A percentile compares a stretch with the other conserved stretches of the same genome.
Conservation (phyloP, 2,329 filamentous ascomycete genomes). For the Xylariales sp. region DNA sequence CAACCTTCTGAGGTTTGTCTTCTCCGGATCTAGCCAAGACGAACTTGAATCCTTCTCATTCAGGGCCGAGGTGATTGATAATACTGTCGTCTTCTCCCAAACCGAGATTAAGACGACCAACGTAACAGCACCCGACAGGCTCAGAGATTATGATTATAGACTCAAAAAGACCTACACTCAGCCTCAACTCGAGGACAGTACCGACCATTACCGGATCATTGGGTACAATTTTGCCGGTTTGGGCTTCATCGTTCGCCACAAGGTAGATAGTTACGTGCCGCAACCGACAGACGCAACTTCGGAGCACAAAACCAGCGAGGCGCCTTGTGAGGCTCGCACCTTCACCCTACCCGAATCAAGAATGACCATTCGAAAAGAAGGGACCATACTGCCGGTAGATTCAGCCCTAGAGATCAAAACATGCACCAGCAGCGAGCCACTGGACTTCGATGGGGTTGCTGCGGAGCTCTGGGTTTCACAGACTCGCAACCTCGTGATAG, state of each 20-base stretch:
- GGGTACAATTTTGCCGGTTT: slow-evolving; percentile 57
- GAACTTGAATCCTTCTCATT: slow-evolving; percentile 55
- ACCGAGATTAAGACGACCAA: slow-evolving; percentile 46
- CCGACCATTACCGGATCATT: slow-evolving; percentile 60
- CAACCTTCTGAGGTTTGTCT: slow-evolving; percentile 60
- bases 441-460: slow-evolving; percentile 52
- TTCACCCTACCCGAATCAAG: slow-evolving; percentile 25
- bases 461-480: slow-evolving; percentile 60
- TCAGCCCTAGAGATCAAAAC: slow-evolving; percentile 57
- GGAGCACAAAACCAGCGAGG: background rate
- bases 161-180: slow-evolving; percentile 59
- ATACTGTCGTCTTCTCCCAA: slow-evolving; percentile 55
- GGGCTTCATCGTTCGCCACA: slow-evolving; percentile 56
- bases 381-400: slow-evolving; percentile 45
- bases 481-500: slow-evolving; percentile 59
- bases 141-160: slow-evolving; percentile 57
- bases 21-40: slow-evolving; percentile 43
- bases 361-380: slow-evolving; percentile 20
- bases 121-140: slow-evolving; percentile 51
- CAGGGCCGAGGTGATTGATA: slow-evolving; percentile 52
- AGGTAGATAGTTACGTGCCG: slow-evolving; percentile 56
- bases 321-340: background rate
- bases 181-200: slow-evolving; percentile 51
- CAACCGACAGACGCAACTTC: slow-evolving; percentile 3
- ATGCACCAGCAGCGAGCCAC: slow-evolving; percentile 48